These are phyloP conservation scores for Serendipita sp. DNA, from an alignment of 768 basidiomycete species.

Conservation along the genomic window DNA sequence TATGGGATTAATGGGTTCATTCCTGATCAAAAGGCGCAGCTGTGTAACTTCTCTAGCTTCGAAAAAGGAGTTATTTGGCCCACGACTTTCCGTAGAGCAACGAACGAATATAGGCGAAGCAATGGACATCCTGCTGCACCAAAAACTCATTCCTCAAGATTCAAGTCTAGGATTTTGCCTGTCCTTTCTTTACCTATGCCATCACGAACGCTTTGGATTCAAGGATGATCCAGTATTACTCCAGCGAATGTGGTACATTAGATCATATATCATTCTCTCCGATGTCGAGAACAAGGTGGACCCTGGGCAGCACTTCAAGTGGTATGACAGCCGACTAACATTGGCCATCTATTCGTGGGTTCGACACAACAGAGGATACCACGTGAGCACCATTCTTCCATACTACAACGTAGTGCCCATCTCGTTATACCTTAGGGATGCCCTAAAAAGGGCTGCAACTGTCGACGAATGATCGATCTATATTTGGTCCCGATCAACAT, in stretches of 20 bases:
- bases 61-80: neutral
- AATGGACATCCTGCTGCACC: neutral
- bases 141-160: neutral
- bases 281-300: neutral
- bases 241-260: neutral
- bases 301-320: neutral
- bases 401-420: neutral
- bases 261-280: neutral
- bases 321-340: neutral
- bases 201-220: neutral
- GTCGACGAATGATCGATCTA: neutral
- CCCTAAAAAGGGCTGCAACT: neutral
- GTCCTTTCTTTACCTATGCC: neutral
- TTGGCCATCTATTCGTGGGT: conserved; percentile 1
- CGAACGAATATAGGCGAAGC: neutral
- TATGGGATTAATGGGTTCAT: neutral
- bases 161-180: neutral
- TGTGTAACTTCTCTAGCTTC: neutral
- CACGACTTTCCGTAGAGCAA: neutral
- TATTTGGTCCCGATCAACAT: neutral
- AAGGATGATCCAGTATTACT: neutral
- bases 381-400: neutral
- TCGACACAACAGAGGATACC: neutral
- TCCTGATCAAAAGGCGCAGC: neutral
- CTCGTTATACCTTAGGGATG: neutral